Conservation (phyloP, 2,329 filamentous ascomycete genomes). For the Alternaria ventricosa region DNA sequence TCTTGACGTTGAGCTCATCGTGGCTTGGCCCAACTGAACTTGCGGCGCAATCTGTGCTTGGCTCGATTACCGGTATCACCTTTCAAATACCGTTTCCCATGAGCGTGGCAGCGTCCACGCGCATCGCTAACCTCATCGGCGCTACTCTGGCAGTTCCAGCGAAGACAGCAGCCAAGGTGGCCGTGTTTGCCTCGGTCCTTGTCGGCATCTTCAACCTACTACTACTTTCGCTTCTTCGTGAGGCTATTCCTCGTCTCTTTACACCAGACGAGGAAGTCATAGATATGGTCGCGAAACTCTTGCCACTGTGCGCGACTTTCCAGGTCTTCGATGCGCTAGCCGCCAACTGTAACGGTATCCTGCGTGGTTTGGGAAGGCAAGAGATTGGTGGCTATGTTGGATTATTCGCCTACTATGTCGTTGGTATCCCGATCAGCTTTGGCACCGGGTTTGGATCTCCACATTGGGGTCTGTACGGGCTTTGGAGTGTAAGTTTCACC, state of each 20-base stretch:
- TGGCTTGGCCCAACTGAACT: constrained; percentile 80
- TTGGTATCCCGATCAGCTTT: constrained; percentile 86
- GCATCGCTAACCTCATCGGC: constrained; percentile 90
- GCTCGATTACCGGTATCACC: constrained; percentile 77
- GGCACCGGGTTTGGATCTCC: constrained; percentile 77
- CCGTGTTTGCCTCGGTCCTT: constrained; percentile 68
- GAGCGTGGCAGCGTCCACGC: constrained; percentile 84
- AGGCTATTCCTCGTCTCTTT: constrained; percentile 77
- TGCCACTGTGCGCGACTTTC: constrained; percentile 85
- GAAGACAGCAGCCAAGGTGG: constrained; percentile 79
- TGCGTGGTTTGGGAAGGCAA: constrained; percentile 87
- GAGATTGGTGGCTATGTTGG: constrained; percentile 90
- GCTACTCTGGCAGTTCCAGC: constrained; percentile 82
- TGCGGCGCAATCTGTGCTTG: constrained; percentile 85
- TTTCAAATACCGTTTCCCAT: constrained; percentile 94
- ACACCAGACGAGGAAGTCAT: constrained; percentile 72
- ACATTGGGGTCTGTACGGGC: constrained; percentile 76
- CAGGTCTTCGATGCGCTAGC: constrained; percentile 87
- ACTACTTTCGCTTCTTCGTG: constrained; percentile 71
- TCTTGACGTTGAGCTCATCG: constrained; percentile 81
- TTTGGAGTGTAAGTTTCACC: constrained; percentile 66
- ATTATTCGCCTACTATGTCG: constrained; percentile 81
- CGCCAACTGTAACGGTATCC: constrained; percentile 79
- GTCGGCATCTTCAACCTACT: constrained; percentile 82
- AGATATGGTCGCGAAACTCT: constrained; percentile 68